Percentiles rank a stretch among this genome's conserved stretches.
These are phyloP conservation scores for Bocquillonia castaneifolia DNA, from an alignment of 441 rosid species.

Conservation along the genomic window DNA sequence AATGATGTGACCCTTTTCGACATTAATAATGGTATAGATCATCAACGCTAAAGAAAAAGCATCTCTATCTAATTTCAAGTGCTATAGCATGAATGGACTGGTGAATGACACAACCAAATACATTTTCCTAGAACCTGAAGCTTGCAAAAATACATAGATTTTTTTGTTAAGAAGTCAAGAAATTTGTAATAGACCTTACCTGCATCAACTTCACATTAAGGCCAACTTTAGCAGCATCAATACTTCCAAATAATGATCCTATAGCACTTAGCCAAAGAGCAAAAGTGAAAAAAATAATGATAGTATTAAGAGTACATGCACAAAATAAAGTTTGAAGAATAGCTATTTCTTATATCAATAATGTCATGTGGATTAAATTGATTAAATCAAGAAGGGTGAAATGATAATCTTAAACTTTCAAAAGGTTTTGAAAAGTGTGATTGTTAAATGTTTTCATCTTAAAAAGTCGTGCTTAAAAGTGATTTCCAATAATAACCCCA, in stretches of 20 bases:
- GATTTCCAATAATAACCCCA: no score
- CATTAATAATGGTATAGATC: not conserved
- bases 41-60: not conserved
- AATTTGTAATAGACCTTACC: slow-evolving; percentile 35
- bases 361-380: no score
- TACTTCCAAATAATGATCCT: slow-evolving; percentile 87
- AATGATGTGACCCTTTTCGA: not conserved
- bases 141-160: not conserved
- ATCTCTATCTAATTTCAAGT: not conserved
- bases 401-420: no score
- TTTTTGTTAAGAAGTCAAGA: not conserved
- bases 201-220: slow-evolving; percentile 86
- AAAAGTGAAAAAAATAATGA: slow-evolving; percentile 12
- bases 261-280: slow-evolving; percentile 19
- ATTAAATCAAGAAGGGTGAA: no score
- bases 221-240: slow-evolving; percentile 57
- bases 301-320: not conserved
- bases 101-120: not conserved
- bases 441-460: no score
- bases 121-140: not conserved
- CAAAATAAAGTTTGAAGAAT: slow-evolving; percentile 2
- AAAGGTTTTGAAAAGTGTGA: no score
- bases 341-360: not conserved
- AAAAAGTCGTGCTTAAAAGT: no score
- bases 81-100: not conserved